Evolutionary conservation across 352 stramenopile species (phyloP).

Genomic region (Globisporangium viniferum): DNA sequence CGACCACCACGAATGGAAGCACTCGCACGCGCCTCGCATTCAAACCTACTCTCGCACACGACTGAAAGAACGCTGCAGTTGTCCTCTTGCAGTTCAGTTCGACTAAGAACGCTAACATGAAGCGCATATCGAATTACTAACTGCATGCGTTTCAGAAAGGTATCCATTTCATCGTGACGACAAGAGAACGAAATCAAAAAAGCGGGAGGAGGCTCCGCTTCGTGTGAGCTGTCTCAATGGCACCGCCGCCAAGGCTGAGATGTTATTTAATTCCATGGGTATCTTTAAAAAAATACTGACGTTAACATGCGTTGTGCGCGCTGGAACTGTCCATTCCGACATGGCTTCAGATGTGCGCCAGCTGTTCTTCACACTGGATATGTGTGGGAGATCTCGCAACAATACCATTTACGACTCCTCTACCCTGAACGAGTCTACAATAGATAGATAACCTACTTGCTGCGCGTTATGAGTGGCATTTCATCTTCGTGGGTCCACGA

Average conservation of each 20-base stretch:
- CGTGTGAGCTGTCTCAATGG: background rate
- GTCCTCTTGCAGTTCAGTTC: too few species aligned
- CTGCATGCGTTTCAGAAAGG: too few species aligned
- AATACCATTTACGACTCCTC: background rate
- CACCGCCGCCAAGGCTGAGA: background rate
- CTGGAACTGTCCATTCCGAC: background rate
- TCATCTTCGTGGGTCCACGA: background rate
- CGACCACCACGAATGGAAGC: too few species aligned
- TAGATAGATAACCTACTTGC: too few species aligned
- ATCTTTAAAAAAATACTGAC: background rate
- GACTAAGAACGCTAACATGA: too few species aligned
- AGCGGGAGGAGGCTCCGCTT: background rate
- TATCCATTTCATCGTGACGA: background rate
- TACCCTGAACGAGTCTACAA: background rate
- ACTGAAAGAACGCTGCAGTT: too few species aligned
- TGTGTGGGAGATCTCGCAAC: background rate
- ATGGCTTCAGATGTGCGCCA: background rate
- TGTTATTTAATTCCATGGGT: background rate
- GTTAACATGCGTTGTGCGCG: background rate
- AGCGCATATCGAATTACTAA: too few species aligned
- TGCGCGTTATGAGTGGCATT: background rate
- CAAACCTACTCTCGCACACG: too few species aligned
- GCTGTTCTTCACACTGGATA: background rate
- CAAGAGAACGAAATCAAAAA: background rate
- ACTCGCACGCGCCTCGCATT: too few species aligned